These are phyloP conservation scores for Phyllosticta citrichinensis DNA, from an alignment of 2,329 filamentous ascomycete species.

Conservation along the genomic window DNA sequence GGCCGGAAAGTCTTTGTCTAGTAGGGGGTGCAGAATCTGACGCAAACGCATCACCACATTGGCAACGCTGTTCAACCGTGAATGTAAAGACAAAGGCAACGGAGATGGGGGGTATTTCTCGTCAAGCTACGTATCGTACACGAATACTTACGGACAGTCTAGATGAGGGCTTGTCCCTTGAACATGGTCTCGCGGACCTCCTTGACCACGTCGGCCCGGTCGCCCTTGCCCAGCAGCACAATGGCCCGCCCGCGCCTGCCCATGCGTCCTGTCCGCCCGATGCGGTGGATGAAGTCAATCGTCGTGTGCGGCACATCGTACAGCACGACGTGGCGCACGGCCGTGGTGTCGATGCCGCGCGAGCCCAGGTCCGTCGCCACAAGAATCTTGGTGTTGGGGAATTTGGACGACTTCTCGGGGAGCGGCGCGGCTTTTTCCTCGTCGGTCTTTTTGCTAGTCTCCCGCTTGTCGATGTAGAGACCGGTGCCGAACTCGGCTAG, in stretches of 20 bases:
- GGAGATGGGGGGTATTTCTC: too few relatives aligned
- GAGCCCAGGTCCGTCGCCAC: conserved; percentile 92
- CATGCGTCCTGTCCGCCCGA: conserved; percentile 88
- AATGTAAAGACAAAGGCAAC: neutral
- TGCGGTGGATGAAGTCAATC: conserved; percentile 94
- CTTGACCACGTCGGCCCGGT: conserved; percentile 79
- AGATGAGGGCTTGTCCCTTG: conserved; percentile 40
- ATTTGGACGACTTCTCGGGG: neutral
- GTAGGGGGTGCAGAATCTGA: neutral
- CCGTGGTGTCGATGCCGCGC: conserved; percentile 85
- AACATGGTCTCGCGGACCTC: conserved; percentile 74
- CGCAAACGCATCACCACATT: neutral
- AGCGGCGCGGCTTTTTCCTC: neutral
- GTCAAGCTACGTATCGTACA: neutral
- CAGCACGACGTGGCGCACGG: conserved; percentile 81
- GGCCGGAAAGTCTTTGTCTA: conserved; percentile 12
- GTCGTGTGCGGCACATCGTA: conserved; percentile 98
- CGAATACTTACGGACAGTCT: conserved; percentile 10
- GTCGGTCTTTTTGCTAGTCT: conserved; percentile 6
- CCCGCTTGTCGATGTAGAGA: conserved; percentile 20
- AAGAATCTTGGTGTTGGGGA: conserved; percentile 62
- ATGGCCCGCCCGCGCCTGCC: conserved; percentile 79
- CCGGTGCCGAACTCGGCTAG: conserved; percentile 55
- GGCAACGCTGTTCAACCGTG: neutral
- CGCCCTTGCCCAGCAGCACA: conserved; percentile 80